Evolutionary conservation across 176 grass and related monocot species (phyloP).

Genomic region (Elaeis guineensis): DNA sequence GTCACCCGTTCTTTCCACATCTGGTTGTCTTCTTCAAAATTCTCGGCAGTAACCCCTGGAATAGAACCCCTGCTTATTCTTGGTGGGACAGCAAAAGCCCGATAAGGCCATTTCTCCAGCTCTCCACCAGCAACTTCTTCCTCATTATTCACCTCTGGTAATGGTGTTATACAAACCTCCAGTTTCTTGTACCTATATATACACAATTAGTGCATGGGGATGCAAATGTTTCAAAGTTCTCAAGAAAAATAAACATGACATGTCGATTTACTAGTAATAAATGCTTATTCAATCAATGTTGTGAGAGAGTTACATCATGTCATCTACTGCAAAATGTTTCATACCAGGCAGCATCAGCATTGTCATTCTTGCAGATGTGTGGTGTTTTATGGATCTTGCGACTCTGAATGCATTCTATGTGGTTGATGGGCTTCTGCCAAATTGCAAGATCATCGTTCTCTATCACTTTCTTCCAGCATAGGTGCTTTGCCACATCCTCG

Average conservation of each 20-base stretch:
- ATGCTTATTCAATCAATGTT: too few species aligned
- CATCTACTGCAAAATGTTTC: neutral
- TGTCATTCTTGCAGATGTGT: conserved; percentile 9
- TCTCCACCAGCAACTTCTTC: conserved; percentile 3
- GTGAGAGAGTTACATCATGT: too few species aligned
- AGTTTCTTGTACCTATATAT: conserved; percentile 7
- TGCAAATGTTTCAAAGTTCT: too few species aligned
- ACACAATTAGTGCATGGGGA: too few species aligned
- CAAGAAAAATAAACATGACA: too few species aligned
- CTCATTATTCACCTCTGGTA: neutral
- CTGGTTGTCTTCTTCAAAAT: conserved; percentile 12
- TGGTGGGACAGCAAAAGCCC: conserved; percentile 8
- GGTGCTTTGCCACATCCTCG: conserved; percentile 10
- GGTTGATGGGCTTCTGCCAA: conserved; percentile 22
- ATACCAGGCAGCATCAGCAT: conserved; percentile 15
- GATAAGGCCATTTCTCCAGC: conserved; percentile 4
- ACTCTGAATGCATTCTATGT: conserved; percentile 12
- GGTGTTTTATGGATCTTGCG: conserved; percentile 8
- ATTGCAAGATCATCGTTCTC: conserved; percentile 11
- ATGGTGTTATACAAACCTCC: conserved; percentile 7
- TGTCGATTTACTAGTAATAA: too few species aligned
- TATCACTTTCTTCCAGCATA: conserved; percentile 9
- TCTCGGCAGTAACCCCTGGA: neutral
- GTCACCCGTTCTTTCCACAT: neutral
- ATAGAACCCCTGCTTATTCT: conserved; percentile 1